Percentiles rank a stretch among this genome's conserved stretches.
phyloP scores from a whole-genome alignment of 805 yeast species.

The Kazachstania psychrophila region DNA sequence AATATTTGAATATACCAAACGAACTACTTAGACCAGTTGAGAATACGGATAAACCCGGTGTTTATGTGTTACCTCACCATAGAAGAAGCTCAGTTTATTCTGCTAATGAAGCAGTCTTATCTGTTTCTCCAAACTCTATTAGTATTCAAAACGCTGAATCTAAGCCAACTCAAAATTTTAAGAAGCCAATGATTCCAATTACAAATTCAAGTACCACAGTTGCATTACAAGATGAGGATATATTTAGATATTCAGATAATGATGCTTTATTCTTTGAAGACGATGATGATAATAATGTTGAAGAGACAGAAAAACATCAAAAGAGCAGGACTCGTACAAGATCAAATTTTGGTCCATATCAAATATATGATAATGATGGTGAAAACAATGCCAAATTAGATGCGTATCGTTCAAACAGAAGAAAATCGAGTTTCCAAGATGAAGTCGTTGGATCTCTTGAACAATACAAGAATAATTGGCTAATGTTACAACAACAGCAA shows the following conservation, averaged over 20 bases:
- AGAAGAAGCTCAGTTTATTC: conserved; percentile 30
- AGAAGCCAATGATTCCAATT: conserved; percentile 11
- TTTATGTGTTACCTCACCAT: conserved; percentile 48
- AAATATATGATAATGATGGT: conserved; percentile 11
- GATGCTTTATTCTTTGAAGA: conserved; percentile 28
- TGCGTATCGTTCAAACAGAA: conserved; percentile 8
- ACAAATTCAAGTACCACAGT: conserved; percentile 21
- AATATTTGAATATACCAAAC: neutral
- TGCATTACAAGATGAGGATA: conserved; percentile 23
- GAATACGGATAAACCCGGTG: conserved; percentile 20
- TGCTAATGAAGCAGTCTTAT: conserved; percentile 18
- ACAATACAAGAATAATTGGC: conserved; percentile 32
- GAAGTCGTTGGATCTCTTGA: conserved; percentile 30
- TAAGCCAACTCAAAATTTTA: neutral
- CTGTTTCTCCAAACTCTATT: conserved; percentile 17
- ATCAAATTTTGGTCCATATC: conserved; percentile 14
- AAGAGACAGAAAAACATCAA: conserved; percentile 16
- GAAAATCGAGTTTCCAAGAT: conserved; percentile 28
- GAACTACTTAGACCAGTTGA: neutral
- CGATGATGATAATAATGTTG: conserved; percentile 19
- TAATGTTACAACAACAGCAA: conserved; percentile 29
- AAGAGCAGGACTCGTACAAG: conserved; percentile 13
- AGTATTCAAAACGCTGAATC: conserved; percentile 3
- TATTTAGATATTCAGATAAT: conserved; percentile 22
- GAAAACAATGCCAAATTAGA: conserved; percentile 4